Evolutionary conservation across 148 eudicot genomes (phyloP).

Genomic region (Camellia japonica): DNA sequence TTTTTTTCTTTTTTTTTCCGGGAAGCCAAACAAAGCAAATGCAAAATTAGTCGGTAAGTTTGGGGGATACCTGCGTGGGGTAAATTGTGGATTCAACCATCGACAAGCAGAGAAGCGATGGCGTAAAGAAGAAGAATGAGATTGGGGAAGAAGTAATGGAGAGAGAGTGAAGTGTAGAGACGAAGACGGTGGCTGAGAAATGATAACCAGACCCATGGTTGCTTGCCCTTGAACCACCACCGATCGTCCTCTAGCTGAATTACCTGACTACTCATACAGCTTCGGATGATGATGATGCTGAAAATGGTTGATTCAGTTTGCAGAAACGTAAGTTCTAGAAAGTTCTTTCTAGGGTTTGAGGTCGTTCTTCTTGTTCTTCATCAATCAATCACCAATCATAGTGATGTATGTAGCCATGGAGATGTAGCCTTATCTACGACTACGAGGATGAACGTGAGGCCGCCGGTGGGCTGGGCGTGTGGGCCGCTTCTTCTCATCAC

Average conservation of each 20-base stretch:
- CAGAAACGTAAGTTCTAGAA: not conserved
- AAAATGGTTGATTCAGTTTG: not conserved
- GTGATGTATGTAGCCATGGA: not conserved
- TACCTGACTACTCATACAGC: constrained; percentile 8
- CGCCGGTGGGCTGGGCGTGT: not conserved
- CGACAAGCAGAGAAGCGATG: constrained; percentile 33
- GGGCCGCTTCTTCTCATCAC: not conserved
- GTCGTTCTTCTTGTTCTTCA: not conserved
- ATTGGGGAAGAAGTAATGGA: constrained; percentile 8
- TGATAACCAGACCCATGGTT: constrained; percentile 26
- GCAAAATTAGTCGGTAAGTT: no score
- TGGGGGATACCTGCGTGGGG: constrained; percentile 34
- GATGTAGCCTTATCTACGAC: not conserved
- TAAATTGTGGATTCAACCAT: constrained; percentile 30
- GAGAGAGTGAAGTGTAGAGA: constrained; percentile 7
- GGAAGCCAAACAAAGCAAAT: no score
- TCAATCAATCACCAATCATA: not conserved
- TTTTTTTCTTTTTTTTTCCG: not conserved
- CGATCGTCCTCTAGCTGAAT: not conserved
- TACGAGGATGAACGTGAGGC: not conserved
- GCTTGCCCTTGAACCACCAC: not conserved
- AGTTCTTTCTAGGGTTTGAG: not conserved
- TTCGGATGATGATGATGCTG: not conserved
- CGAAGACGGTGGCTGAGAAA: constrained; percentile 43
- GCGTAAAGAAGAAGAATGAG: constrained; percentile 16